Conservation (phyloP, 305 asterid genomes). For the Fraxinus paxiana region DNA sequence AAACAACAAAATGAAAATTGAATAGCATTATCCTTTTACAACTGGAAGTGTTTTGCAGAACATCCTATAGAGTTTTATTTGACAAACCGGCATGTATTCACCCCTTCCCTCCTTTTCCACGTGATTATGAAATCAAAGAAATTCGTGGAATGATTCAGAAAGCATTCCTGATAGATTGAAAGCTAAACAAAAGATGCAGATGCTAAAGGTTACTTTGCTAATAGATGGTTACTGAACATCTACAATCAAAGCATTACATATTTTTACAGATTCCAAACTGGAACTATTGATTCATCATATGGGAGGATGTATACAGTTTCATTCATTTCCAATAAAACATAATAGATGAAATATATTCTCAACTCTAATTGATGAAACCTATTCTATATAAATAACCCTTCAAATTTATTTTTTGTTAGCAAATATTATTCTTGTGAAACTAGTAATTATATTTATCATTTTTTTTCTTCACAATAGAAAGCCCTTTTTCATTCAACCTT, state of each 20-base stretch:
- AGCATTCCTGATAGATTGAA: not conserved
- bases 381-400: not conserved
- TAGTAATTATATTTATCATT: not conserved
- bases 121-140: not conserved
- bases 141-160: not conserved
- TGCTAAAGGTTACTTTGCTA: not conserved
- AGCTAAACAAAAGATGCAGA: not conserved
- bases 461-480: not conserved
- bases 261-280: not conserved
- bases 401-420: not conserved
- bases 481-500: not conserved
- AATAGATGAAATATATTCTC: not conserved
- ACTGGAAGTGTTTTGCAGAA: not conserved
- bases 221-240: not conserved
- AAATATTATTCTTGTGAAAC: not conserved
- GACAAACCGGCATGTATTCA: not conserved
- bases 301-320: not conserved
- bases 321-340: not conserved
- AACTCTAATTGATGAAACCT: not conserved
- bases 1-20: not conserved
- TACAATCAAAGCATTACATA: not conserved
- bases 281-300: not conserved
- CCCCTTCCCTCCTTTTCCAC: not conserved
- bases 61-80: not conserved
- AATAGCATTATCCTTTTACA: not conserved